Evolutionary conservation across 2,329 filamentous ascomycete genomes (phyloP).

Genomic region (Juglanconis oblonga): DNA sequence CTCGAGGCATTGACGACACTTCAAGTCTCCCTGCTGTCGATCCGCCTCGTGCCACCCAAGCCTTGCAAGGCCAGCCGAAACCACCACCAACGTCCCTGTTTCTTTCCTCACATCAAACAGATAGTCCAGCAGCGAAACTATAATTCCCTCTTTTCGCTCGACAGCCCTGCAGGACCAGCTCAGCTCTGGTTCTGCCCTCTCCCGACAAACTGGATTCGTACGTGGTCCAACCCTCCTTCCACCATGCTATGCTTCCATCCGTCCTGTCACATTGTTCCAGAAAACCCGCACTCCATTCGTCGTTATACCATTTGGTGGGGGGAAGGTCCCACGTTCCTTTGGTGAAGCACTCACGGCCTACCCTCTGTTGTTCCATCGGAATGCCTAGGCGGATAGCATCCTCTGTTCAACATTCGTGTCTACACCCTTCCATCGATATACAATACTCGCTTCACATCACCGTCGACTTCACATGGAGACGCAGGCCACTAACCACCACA

Average conservation of each 20-base stretch:
- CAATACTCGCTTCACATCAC: neutral
- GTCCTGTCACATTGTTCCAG: neutral
- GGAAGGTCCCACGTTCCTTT: neutral
- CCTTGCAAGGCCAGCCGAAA: neutral
- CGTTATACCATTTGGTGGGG: no score
- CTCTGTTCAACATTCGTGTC: neutral
- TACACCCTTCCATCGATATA: neutral
- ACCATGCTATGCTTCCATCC: neutral
- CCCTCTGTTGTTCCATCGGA: no score
- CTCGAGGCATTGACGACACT: constrained; percentile 12
- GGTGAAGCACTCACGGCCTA: no score
- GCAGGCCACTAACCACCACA: constrained; percentile 14
- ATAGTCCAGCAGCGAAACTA: neutral
- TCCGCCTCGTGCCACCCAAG: neutral
- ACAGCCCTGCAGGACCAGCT: constrained; percentile 14
- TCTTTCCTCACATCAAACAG: constrained; percentile 3
- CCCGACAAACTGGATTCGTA: constrained; percentile 20
- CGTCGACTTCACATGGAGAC: constrained; percentile 12
- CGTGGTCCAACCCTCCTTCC: constrained; percentile 3
- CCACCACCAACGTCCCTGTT: neutral
- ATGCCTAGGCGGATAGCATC: neutral
- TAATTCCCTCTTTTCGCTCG: neutral
- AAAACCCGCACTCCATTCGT: no score
- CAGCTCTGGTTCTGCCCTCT: constrained; percentile 12
- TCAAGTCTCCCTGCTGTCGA: constrained; percentile 6